Conservation (phyloP, 139 green algal species). For the Nannochloris sp. region DNA sequence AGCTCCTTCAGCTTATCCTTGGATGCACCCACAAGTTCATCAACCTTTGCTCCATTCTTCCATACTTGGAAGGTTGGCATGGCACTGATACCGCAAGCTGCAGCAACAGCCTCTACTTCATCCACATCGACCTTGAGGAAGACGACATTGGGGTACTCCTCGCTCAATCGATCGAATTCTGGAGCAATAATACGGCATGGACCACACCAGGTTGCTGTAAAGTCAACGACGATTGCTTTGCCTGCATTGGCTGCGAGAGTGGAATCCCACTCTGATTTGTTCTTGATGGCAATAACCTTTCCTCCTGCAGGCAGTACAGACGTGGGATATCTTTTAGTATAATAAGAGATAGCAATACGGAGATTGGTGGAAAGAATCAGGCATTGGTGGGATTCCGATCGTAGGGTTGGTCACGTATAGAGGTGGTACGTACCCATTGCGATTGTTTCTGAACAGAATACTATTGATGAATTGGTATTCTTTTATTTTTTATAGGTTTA, state of each 20-base stretch:
- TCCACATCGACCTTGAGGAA: conserved; percentile 83
- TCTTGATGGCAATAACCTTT: conserved; percentile 15
- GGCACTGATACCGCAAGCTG: conserved; percentile 47
- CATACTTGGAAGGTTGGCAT: conserved; percentile 84
- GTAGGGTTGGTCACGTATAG: too few species aligned
- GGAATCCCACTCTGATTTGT: conserved; percentile 9
- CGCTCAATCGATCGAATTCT: conserved; percentile 52
- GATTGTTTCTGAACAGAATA: too few species aligned
- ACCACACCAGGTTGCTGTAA: conserved; percentile 72
- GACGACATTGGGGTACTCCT: conserved; percentile 21
- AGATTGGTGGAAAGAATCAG: too few species aligned
- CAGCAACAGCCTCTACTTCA: conserved; percentile 47
- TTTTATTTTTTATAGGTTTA: too few species aligned
- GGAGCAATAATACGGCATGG: conserved; percentile 72
- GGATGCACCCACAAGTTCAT: conserved; percentile 56
- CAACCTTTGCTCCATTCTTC: conserved; percentile 50
- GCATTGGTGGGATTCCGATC: too few species aligned
- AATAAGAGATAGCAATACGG: too few species aligned
- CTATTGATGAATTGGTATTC: too few species aligned
- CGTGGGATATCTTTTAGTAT: too few species aligned
- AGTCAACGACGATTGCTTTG: conserved; percentile 55
- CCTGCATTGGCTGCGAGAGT: conserved; percentile 1
- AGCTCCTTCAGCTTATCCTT: conserved; percentile 55
- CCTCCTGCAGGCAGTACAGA: conserved; percentile 2
- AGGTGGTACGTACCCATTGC: too few species aligned